phyloP scores from a whole-genome alignment of 2,329 filamentous ascomycete species.

The Apiospora koreana region DNA sequence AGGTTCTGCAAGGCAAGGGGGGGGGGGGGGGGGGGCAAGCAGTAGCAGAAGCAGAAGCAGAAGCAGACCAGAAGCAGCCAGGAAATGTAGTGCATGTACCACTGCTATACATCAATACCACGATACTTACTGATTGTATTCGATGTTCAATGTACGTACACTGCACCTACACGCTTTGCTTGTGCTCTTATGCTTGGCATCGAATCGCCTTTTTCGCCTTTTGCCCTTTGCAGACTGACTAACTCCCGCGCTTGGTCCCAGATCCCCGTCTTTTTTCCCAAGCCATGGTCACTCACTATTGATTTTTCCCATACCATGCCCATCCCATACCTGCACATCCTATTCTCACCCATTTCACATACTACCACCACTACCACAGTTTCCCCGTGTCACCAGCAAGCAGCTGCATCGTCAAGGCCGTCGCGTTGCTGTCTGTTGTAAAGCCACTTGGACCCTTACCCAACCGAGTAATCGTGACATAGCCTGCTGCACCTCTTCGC shows the following conservation, averaged over 20 bases:
- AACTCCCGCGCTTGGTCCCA: slow-evolving; percentile 1
- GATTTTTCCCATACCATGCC: slow-evolving; percentile 6
- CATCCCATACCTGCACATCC: background rate
- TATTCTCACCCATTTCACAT: background rate
- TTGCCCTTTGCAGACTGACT: background rate
- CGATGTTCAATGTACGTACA: too few relatives aligned
- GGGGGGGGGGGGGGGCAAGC: too few relatives aligned
- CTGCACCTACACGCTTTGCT: too few relatives aligned
- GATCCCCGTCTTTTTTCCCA: background rate
- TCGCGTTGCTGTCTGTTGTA: background rate
- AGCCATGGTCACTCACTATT: background rate
- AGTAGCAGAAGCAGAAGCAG: background rate
- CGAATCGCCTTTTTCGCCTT: background rate
- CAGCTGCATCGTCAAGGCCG: background rate
- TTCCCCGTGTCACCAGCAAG: background rate
- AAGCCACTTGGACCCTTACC: background rate
- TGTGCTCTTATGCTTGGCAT: background rate
- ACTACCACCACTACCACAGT: background rate
- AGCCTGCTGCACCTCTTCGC: background rate
- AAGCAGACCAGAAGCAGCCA: background rate
- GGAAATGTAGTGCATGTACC: background rate
- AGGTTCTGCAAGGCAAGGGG: background rate
- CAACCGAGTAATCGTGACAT: background rate
- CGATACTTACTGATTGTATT: too few relatives aligned
- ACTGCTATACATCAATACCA: too few relatives aligned